These are phyloP conservation scores for Penstemon eatonii DNA, from an alignment of 257 asterid species.

Conservation along the genomic window DNA sequence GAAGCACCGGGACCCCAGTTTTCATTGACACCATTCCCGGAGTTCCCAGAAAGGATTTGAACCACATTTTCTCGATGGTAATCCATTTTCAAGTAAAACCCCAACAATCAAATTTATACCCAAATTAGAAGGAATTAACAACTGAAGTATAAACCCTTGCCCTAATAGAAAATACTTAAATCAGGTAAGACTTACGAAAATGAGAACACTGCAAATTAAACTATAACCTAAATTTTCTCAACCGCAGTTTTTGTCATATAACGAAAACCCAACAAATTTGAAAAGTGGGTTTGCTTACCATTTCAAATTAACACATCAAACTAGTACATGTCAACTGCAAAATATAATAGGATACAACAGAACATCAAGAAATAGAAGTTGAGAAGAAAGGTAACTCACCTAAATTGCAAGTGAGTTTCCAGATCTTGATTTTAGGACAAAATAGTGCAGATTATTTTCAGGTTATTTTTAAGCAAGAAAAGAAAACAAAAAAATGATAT, in stretches of 20 bases:
- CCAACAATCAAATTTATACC: constrained; percentile 19
- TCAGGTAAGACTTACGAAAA: constrained; percentile 16
- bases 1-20: constrained; percentile 53
- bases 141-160: constrained; percentile 30
- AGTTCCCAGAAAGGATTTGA: constrained; percentile 49
- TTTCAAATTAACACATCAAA: constrained; percentile 12
- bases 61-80: constrained; percentile 58
- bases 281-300: constrained; percentile 13
- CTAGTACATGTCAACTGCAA: constrained; percentile 12
- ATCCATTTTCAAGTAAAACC: constrained; percentile 42
- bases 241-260: constrained; percentile 4
- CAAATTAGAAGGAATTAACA: constrained; percentile 7
- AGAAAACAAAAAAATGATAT: neutral
- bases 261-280: constrained; percentile 19
- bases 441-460: too few species aligned
- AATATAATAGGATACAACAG: neutral
- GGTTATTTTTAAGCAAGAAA: neutral
- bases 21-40: constrained; percentile 36
- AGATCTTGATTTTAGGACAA: constrained; percentile 27
- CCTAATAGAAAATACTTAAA: constrained; percentile 11
- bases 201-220: neutral
- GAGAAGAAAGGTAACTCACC: constrained; percentile 31
- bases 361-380: neutral
- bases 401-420: constrained; percentile 25
- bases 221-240: constrained; percentile 17